Evolutionary conservation across 2,329 filamentous ascomycete genomes (phyloP), one percentile per base, ranked within the genome.

Genomic region (Penicillium sp.): DNA sequence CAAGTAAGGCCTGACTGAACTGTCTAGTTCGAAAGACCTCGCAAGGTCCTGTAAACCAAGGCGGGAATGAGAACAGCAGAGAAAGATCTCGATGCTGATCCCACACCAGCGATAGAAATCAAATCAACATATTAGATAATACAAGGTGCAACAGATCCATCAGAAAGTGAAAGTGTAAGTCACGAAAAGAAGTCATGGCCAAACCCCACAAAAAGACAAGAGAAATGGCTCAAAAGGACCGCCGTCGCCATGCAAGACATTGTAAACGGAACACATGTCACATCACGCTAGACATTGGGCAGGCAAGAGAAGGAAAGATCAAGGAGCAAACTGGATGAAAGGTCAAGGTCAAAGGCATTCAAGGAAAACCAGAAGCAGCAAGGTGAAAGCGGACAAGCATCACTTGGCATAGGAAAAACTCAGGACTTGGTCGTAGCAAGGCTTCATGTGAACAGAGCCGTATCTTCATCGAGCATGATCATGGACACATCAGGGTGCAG

Each of bases 381-480:
- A 30, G 23, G 30, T 15, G n/a, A 38, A 27, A 42, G 16, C 31
- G 17, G 38, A 17, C 11, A 46, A 31, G 35, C 42, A 47, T 41
- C 36, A 41, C 37, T 25, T 41, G 35, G 35, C 41, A 36, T 36
- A 36, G n/a, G n/a, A n/a, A n/a, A 31, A 29, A 34, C 30, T 40
- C 32, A 28, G 37, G 39, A 43, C 34, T 48, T 42, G 20, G 33
- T 44, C 37, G 28, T 42, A 34, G 17, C 17, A 18, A 10, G 29
- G 14, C 20, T 38, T 22, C 30, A 37, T 44, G 35, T n/a, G 50
- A 30, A 34, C 30, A 26, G 26, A 36, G 40, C 39, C 42, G 30
- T 39, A 38, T 50, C 43, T 39, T 44, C 49, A 44, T 46, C 41
- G 42, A 45, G 42, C 39, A 31, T 48, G 39, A 42, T 48, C 47